Base-by-base conservation (phyloP, 768 basidiomycete genomes). In the Pilatotrama ljubarskyi region DNA sequence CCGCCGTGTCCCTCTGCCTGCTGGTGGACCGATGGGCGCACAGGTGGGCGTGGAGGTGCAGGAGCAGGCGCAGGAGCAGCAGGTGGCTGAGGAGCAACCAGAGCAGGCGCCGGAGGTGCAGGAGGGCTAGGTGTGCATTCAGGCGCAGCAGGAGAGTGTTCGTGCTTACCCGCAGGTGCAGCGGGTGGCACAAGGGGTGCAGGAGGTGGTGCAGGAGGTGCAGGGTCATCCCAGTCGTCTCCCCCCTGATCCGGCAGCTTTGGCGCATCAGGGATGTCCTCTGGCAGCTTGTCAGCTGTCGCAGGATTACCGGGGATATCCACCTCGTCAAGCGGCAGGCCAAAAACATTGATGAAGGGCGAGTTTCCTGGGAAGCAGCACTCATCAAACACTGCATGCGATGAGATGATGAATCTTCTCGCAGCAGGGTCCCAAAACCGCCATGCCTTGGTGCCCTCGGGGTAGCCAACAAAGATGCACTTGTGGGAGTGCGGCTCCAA, bases 381-480 rank as follows among this genome's bases (percentile, higher is more conserved):
- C 43, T 59, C 37, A 22, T 59, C 51, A 41, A 59, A 59, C 22
- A 59, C 58, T n/a, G 44, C 58, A 53, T 59, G 58, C 26, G 37
- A 53, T 10, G 44, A 53, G 44, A 53, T 53, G 51, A 53, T 46
- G 51, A 48, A 59, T 32, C 46, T 59, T 51, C 29, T 51, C 13
- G 58, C 57, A 51, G 50, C 57, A 58, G 57, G 57, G 41, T 58
- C 57, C 57, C 57, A 58, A 25, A 58, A 58, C 10, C 42, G 26
- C 42, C 42, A 43, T 8, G 42, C 48, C 49, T 42, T 46, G 22
- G 50, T 43, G 41, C 48, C 59, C 29, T 42, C 46, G 15, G 50
- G 18, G 42, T 49, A 58, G 38, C 38, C 37, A 26, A 52, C 69
- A 37, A 77, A 75, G 1, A 75, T 55, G 54, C 78, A 78, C 64